Evolutionary conservation across 768 basidiomycete species (phyloP), one percentile per base, ranked within the genome.

Genomic region (Fomitopsis serialis): DNA sequence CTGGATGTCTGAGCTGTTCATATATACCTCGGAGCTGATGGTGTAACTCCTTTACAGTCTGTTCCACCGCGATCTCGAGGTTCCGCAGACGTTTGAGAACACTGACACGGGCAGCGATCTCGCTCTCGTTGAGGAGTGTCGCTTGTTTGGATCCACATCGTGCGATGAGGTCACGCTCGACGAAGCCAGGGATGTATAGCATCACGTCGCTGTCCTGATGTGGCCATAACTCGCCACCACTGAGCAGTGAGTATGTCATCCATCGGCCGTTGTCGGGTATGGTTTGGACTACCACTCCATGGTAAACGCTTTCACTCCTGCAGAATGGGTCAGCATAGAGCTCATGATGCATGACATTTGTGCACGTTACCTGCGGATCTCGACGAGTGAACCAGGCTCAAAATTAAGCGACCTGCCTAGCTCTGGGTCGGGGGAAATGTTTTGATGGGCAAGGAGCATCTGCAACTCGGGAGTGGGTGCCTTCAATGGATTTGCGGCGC

Each of bases 41-140:
- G 10, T 54, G 45, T 44, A 71, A 66, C 21, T 62, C 60, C 24
- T 61, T 55, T 8, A 63, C 61, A 21, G 70, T 61, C 23, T 62
- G 53, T 44, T 86, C 80, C 6, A 84, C 64, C 1, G 68, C 66
- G 36, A 72, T 73, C 51, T 79, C 74, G 22, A 89, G 63, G 4
- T 73, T 67, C 19, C 84, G 79, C 21, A 92, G 61, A n/a, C 70
- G 72, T 60, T 75, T 80, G 23, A 90, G 74, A 19, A 86, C 76
- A 50, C 81, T 74, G 3, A 89, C 74, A 2, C 92, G 78, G 2
- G 91, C 89, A 24, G 72, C 68, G 45, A 77, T 66, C 54, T 86
- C 69, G 8, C 19, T 23, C 21, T 55, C 57, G n/a, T 34, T 44
- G 3, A 34, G 23, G 42, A 0, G 78, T 65, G 22, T 63, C 51